Evolutionary conservation across 2,329 filamentous ascomycete genomes (phyloP).

Genomic region (Amauroascus verrucosus): DNA sequence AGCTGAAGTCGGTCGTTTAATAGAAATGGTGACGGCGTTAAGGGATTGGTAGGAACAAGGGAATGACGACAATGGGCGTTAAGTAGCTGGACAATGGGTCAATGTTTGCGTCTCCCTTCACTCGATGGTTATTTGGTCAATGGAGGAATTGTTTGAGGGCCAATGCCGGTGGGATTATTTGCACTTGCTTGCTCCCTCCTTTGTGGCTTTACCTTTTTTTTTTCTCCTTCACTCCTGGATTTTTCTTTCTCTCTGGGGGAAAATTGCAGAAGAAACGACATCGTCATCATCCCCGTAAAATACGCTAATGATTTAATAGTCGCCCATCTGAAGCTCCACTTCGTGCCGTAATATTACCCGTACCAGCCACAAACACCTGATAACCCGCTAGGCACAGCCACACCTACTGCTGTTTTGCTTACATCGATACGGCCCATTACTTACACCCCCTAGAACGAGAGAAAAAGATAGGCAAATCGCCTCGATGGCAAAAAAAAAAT

Average conservation of each 20-base stretch:
- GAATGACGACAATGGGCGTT: background rate
- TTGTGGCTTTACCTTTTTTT: background rate
- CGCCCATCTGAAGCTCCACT: background rate
- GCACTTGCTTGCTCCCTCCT: background rate
- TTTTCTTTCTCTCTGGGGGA: background rate
- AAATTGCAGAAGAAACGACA: background rate
- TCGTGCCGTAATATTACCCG: background rate
- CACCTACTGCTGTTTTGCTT: background rate
- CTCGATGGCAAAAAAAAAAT: background rate
- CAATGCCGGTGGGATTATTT: background rate
- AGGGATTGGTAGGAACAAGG: background rate
- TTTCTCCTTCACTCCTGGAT: background rate
- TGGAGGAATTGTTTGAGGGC: background rate
- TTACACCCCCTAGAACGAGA: too few relatives aligned
- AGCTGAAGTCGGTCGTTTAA: background rate
- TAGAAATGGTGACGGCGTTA: background rate
- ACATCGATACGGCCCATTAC: too few relatives aligned
- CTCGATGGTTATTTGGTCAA: background rate
- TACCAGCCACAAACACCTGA: background rate
- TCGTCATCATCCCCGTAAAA: background rate
- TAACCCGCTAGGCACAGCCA: background rate
- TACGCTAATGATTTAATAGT: conserved; percentile 6
- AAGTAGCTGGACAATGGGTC: background rate
- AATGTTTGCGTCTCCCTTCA: background rate
- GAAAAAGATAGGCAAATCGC: background rate